Percentiles rank a stretch among this genome's conserved stretches.
These are phyloP conservation scores for Suhomyces prunicola DNA, from an alignment of 805 yeast species.

Conservation along the genomic window DNA sequence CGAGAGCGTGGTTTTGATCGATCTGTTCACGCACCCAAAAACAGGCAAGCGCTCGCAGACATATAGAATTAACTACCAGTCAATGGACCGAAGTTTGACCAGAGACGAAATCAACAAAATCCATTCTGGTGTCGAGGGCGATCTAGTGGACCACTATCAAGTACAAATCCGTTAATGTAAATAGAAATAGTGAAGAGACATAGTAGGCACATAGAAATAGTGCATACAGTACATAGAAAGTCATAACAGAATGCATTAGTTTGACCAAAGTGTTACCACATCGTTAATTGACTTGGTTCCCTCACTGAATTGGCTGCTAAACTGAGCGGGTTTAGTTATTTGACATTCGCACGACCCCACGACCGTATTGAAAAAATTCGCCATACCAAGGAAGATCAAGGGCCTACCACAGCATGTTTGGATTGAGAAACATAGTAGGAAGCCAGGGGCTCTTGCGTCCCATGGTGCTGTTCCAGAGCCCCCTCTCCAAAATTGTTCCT, in stretches of 20 bases:
- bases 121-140: slow-evolving; percentile 61
- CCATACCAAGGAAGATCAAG: not conserved
- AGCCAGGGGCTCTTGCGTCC: slow-evolving; percentile 1
- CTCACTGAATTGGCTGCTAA: not conserved
- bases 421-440: slow-evolving; percentile 9
- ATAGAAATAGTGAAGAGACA: not conserved
- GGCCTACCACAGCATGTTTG: slow-evolving; percentile 7
- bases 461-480: not conserved
- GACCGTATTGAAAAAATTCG: not conserved
- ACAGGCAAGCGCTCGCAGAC: slow-evolving; percentile 75
- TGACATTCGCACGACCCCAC: not conserved
- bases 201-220: not conserved
- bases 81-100: slow-evolving; percentile 90
- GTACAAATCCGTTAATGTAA: slow-evolving; percentile 50
- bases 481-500: not conserved
- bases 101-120: slow-evolving; percentile 77
- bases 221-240: not conserved
- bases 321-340: not conserved
- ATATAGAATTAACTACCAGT: slow-evolving; percentile 87
- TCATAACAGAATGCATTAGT: not conserved
- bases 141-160: slow-evolving; percentile 49
- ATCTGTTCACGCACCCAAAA: slow-evolving; percentile 83
- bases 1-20: slow-evolving; percentile 77
- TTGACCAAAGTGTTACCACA: not conserved
- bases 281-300: no score